Base-by-base conservation (phyloP, 768 basidiomycete genomes). In the Mycena galopus region DNA sequence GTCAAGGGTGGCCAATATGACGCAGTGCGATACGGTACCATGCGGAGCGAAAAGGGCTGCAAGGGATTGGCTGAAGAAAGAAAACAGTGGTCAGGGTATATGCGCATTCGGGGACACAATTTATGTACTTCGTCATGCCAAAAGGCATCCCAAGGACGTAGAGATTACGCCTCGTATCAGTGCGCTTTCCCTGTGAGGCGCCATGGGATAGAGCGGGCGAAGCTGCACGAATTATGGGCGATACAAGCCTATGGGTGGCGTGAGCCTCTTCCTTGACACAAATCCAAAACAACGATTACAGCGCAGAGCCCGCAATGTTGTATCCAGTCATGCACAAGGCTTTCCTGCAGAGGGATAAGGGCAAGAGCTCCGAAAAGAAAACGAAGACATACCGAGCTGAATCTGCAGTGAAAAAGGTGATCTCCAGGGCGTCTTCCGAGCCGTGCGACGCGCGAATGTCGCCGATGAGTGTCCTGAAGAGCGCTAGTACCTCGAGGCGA, bases 91-190 rank as follows among this genome's bases (percentile, higher is more conserved):
- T 33, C 12, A 14, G n/a, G 47, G 16, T 42, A 51, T 62, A 27
- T 33, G 63, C 51, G 67, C 6, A 58, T 37, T 62, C 21, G 14
- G 11, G 23, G 14, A 56, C 32, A 59, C 50, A 65, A 35, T 42
- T 21, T 61, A 77, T 87, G 64, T 77, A 94, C 94, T 94, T 93
- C 21, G 91, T 91, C 37, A 95, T 85, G 76, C 93, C 91, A 77
- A 95, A 95, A 8, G 94, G 94, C 63, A 96, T 81, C 17, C 94
- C 94, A 30, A 96, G 90, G 47, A 95, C 94, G 75, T 96, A 96
- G 50, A 96, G 88, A 78, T 96, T 96, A 69, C 94, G 88, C 62
- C 94, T 92, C 75, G 91, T 87, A 76, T 86, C 86, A 64, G 82
- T 73, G 30, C 82, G 73, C 33, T 78, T 75, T 72, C 63, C 74